Percentiles rank a stretch among this genome's conserved stretches.
Evolutionary conservation across 495 filamentous ascomycete species (phyloP).

Genomic region (Durotheca rogersii): DNA sequence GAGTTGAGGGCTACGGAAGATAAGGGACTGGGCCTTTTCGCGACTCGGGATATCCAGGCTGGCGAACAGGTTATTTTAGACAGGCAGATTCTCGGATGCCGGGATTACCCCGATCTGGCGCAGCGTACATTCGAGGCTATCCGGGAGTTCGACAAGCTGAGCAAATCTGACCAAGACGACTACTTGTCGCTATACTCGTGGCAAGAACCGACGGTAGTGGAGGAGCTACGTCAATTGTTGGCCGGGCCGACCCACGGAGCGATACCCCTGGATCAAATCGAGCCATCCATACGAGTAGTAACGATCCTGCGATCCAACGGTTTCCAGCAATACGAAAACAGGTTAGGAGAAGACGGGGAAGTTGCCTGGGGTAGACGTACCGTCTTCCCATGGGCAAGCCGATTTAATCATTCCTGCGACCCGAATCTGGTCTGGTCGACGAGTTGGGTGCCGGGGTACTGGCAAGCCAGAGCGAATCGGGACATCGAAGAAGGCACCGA

Average conservation of each 20-base stretch:
- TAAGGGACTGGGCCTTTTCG: constrained; percentile 12
- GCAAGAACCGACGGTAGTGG: not conserved
- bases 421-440: constrained; percentile 2
- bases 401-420: constrained; percentile 22
- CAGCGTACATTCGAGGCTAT: not conserved
- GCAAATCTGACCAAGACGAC: not conserved
- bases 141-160: not conserved
- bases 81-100: not conserved
- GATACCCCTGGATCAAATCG: not conserved
- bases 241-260: not conserved
- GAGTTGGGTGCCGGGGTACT: not conserved
- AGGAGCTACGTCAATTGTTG: not conserved
- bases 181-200: not conserved
- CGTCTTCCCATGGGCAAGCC: constrained; percentile 10
- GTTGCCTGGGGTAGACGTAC: not conserved
- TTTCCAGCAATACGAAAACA: not conserved
- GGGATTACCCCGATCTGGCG: not conserved
- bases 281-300: not conserved
- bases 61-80: constrained; percentile 13
- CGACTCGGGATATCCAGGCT: constrained; percentile 11
- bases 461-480: not conserved
- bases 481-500: constrained; percentile 9
- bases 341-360: not conserved
- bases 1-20: not conserved
- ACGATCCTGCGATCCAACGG: not conserved